Conservation (phyloP, 176 grass and related monocot genomes). For the Phoenix roebelenii region DNA sequence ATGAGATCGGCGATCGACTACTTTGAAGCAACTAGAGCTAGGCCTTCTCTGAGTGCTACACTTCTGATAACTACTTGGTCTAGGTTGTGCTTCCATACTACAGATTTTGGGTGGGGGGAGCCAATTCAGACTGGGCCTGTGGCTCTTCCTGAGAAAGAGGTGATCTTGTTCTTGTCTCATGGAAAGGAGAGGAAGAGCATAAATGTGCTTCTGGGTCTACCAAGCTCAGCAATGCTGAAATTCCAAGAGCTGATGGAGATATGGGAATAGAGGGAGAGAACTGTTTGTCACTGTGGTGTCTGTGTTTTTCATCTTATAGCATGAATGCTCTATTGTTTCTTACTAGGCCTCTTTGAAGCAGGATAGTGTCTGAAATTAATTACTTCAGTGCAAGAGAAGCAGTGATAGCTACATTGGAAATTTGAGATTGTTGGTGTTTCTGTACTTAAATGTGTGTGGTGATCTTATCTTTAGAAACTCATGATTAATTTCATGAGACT, state of each 20-base stretch:
- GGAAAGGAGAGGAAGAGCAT: conserved; percentile 73
- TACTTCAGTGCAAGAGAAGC: no score
- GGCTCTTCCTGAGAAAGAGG: conserved; percentile 83
- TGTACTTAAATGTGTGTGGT: no score
- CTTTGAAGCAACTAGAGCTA: conserved; percentile 66
- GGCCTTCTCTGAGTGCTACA: conserved; percentile 75
- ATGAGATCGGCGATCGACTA: conserved; percentile 89
- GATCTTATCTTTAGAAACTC: no score
- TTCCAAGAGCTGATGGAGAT: conserved; percentile 77
- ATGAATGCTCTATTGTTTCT: no score
- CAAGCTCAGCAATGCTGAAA: conserved; percentile 58
- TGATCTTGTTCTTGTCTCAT: conserved; percentile 80
- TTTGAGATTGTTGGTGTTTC: no score
- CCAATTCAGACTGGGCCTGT: conserved; percentile 72
- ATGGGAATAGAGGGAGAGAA: neutral
- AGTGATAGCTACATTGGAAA: no score
- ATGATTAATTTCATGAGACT: no score
- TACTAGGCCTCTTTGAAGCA: no score
- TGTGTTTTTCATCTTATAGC: no score
- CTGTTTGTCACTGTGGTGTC: no score
- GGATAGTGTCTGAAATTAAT: no score
- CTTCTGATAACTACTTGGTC: conserved; percentile 95
- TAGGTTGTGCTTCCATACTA: conserved; percentile 52
- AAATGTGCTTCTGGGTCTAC: conserved; percentile 86
- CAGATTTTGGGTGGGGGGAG: conserved; percentile 88